Evolutionary conservation across 176 grass and related monocot species (phyloP), one percentile per base, ranked within the genome.

Genomic region (Saccharum spontaneum): DNA sequence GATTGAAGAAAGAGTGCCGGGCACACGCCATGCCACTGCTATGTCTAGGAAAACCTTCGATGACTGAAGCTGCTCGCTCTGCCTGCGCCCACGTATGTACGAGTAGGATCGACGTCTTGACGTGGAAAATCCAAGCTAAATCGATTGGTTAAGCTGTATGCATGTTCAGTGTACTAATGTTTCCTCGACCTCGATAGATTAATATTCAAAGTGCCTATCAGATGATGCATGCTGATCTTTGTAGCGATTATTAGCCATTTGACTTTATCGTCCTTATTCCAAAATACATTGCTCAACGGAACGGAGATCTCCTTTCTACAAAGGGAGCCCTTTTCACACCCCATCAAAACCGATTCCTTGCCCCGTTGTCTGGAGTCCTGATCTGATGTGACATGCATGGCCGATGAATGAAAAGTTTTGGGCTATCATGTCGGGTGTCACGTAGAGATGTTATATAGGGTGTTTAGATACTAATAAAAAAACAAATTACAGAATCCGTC

Each of bases 311-410:
- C 24, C 83, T 85, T 70, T 78, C 74, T 45, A 48, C 48, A 0
- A 14, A 61, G 28, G 28, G 28, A 28, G 52, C 67, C 49, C 76
- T 44, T 85, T 79, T 36, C 83, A 85, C 52, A 50, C 65, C 62
- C 2, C 33, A 65, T 0, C 33, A 38, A n/a, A 76, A 76, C 48
- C 38, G 34, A 60, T 62, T 82, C 16, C 11, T 46, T 46, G 44
- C 13, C 44, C 44, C 44, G 13, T 71, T 52, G 40, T 49, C 41
- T 4, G 11, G 28, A 1, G 68, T 10, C 69, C 34, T 34, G 3
- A 2, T 34, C 37, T 67, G 85, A 75, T 44, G 65, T 43, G 64
- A 82, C 49, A 37, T 70, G 49, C 46, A 34, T 24, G 26, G 46
- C 46, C 46, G 46, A 28, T 28, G 28, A 28, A 28, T 28, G 28